Base-by-base conservation (phyloP, 2,329 filamentous ascomycete species). In the Claviceps capensis region DNA sequence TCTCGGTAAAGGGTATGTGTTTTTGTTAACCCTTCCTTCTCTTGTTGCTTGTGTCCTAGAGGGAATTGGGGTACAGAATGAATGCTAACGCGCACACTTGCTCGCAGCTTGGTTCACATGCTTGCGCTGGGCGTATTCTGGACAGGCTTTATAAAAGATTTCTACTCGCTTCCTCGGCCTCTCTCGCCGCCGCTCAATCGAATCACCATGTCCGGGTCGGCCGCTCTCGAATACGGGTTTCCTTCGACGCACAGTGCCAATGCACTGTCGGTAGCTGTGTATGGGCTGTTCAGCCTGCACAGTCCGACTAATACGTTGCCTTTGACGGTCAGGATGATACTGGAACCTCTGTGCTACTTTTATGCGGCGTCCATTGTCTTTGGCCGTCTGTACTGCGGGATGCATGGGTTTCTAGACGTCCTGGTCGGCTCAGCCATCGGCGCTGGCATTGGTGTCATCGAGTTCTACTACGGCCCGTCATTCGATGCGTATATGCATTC, bases 221-320 rank as follows among this genome's bases (percentile, higher is more conserved):
- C 88, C 3, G 89, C 91, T 9, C 78, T 98, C 51, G 93, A 98
- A 65, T 98, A 98, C 65, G 93, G 93, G 19, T 97, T 97, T 60
- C 93, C 93, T 0, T 96, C 90, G 8, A 97, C 93, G 0, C 93
- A 98, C 66, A 95, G 90, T 14, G 93, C 93, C 48, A 98, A 98
- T 66, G 93, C 93, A 2, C 86, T 97, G 6, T 96, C 91, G 0
- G 91, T 97, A 16, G 88, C 89, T 38, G 78, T 95, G 5, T 96
- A 95, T 65, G 83, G 78, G 34, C 72, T 97, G 7, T 76, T 90
- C 51, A 73, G 83, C 47, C 71, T 97, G 17, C 78, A 78, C 56
- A 78, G 77, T 26, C 76, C 81, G 1, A 78, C 81, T n/a, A 81
- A 82, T 52, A 72, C 77, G 17, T 72, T 87, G 54, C 69, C 77